Evolutionary conservation across 306 rosid genomes (phyloP), one percentile per base, ranked within the genome.

Genomic region (Myrica gale): DNA sequence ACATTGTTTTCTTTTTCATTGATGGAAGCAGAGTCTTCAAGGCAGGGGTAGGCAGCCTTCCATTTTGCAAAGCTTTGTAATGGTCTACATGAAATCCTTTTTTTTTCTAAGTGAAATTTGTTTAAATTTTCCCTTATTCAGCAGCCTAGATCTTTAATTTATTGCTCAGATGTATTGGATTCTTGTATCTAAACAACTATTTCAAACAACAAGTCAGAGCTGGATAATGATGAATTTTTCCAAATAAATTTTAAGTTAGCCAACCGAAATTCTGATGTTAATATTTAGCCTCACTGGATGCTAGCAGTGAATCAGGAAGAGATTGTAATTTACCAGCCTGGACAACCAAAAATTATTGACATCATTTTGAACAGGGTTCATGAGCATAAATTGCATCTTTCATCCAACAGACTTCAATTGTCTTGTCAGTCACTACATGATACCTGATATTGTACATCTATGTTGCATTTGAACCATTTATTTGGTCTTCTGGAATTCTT

Each of bases 111-210:
- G 17, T 17, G 16, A 43, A 65, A 65, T 4, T 66, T 42, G 1
- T n/a, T 5, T 43, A 17, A 23, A 42, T 43, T 32, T 42, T 66
- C 23, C 6, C 23, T 17, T 44, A 43, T 42, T 19, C 13, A 67
- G 50, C 42, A 23, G 37, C 71, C 56, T 62, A 51, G 63, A 60
- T 50, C 43, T 13, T 75, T 68, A 43, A n/a, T 5, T 50, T 75
- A 21, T 75, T 63, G 60, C 60, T 61, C 54, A 51, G 52, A 37
- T 68, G 69, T 55, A 20, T 65, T 20, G 41, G 65, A 7, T 46
- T 23, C 46, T 43, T 56, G 71, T 21, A n/a, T 20, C 11, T 62
- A 67, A 42, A 41, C 21, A n/a, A 43, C 52, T 67, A 43, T 67
- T 43, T 67, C 4, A 5, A n/a, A n/a, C 11, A 26, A 13, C n/a